Evolutionary conservation across 805 yeast species (phyloP).

Genomic region (Schizosaccharomyces cryophilus): DNA sequence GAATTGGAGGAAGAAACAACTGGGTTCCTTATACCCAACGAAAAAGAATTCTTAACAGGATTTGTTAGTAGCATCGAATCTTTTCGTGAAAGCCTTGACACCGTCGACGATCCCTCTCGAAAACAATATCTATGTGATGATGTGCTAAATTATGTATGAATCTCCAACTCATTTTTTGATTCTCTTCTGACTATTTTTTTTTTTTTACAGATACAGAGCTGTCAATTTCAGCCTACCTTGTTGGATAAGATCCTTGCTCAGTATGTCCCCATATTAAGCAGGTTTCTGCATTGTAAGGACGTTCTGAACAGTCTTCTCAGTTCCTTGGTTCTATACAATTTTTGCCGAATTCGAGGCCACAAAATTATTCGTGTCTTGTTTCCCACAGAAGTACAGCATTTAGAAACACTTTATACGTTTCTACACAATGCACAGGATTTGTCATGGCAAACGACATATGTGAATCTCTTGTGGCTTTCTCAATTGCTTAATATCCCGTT

Average conservation of each 20-base stretch:
- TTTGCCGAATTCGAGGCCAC: background rate
- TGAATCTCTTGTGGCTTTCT: background rate
- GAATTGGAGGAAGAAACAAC: no score
- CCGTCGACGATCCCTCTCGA: no score
- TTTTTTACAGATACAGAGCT: background rate
- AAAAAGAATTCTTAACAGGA: background rate
- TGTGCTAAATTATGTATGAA: no score
- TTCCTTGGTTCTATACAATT: background rate
- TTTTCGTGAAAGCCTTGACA: background rate
- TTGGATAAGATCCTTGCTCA: background rate
- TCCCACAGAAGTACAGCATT: background rate
- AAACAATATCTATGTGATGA: no score
- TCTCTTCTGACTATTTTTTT: no score
- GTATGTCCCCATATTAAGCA: background rate
- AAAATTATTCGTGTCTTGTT: background rate
- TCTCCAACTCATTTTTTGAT: no score
- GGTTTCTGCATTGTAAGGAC: background rate
- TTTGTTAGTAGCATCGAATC: background rate
- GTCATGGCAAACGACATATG: background rate
- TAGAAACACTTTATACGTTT: background rate
- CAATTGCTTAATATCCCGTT: background rate
- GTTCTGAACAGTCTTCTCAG: background rate
- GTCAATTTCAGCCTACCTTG: background rate
- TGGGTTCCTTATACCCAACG: background rate
- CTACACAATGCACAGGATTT: background rate